Percentiles rank a stretch among this genome's conserved stretches.
Evolutionary conservation across 805 yeast genomes (phyloP).

Genomic region (Candida pseudofarinosa): DNA sequence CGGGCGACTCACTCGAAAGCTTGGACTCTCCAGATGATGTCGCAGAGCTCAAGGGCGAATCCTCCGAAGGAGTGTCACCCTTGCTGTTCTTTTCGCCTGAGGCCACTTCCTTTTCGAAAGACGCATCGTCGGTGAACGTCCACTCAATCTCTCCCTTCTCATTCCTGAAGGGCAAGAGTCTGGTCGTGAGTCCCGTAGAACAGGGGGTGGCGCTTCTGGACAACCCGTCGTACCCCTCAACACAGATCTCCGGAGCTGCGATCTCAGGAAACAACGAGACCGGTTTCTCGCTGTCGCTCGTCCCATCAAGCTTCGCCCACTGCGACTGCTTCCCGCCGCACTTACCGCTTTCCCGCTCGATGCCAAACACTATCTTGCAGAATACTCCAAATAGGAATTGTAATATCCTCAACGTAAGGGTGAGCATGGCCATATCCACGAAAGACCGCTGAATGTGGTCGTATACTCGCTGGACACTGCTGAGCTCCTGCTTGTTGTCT

Average conservation of each 20-base stretch:
- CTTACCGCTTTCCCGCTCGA: background rate
- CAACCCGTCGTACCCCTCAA: conserved; percentile 1
- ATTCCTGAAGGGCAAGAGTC: conserved; percentile 50
- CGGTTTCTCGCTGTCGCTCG: background rate
- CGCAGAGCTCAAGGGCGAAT: background rate
- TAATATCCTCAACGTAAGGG: background rate
- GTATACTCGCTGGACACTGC: background rate
- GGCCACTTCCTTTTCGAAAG: conserved; percentile 20
- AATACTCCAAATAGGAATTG: background rate
- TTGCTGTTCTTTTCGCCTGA: background rate
- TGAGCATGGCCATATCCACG: conserved; percentile 1
- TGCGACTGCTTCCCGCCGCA: background rate
- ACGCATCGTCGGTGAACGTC: conserved; percentile 45
- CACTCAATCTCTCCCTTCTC: conserved; percentile 55
- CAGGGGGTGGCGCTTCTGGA: conserved; percentile 29
- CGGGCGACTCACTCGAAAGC: conserved; percentile 5
- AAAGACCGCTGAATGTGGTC: background rate
- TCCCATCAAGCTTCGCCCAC: background rate
- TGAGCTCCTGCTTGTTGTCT: background rate
- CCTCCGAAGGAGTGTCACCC: background rate
- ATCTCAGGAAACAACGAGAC: conserved; percentile 10
- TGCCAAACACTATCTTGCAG: background rate
- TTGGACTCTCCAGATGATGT: background rate
- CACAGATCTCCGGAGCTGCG: conserved; percentile 1
- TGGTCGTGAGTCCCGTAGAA: conserved; percentile 47